These are phyloP conservation scores for Pythium biforme DNA, from an alignment of 352 stramenopile genomes.

Conservation along the genomic window DNA sequence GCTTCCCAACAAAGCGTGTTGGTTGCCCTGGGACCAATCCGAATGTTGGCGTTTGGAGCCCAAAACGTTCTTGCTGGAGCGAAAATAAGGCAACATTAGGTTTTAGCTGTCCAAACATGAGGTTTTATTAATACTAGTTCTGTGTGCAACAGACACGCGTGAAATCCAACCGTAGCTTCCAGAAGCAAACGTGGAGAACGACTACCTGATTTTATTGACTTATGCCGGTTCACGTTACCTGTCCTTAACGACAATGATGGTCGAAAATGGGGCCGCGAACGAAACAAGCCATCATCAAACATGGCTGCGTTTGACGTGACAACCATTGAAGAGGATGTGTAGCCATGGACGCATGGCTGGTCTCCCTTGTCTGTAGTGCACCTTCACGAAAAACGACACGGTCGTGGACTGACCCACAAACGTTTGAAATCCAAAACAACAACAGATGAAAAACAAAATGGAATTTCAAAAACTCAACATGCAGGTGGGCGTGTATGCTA, in stretches of 20 bases:
- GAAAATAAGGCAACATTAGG: constrained; percentile 36
- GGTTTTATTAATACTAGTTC: constrained; percentile 24
- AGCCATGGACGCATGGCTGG: not conserved
- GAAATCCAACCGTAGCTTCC: constrained; percentile 5
- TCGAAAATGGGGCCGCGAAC: constrained; percentile 3
- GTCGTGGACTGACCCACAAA: no score
- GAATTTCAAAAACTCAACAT: not conserved
- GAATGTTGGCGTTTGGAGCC: constrained; percentile 16
- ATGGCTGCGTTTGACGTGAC: constrained; percentile 4
- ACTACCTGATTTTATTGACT: not conserved
- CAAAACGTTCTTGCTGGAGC: not conserved
- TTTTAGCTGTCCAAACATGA: constrained; percentile 23
- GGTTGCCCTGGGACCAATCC: not conserved
- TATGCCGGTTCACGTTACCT: not conserved
- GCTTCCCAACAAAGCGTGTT: not conserved
- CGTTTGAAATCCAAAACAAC: no score
- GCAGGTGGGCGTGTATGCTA: constrained; percentile 5
- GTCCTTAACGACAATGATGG: not conserved
- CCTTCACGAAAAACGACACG: no score
- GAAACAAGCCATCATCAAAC: not conserved
- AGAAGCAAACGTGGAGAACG: not conserved
- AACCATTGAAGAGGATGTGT: not conserved
- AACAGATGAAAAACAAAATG: not conserved
- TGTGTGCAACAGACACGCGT: constrained; percentile 9
- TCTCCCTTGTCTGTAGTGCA: no score